Percentiles rank a stretch among this genome's conserved stretches.
Conservation (phyloP, 1,284 basidiomycete genomes). For the Moniliophthora roreri region DNA sequence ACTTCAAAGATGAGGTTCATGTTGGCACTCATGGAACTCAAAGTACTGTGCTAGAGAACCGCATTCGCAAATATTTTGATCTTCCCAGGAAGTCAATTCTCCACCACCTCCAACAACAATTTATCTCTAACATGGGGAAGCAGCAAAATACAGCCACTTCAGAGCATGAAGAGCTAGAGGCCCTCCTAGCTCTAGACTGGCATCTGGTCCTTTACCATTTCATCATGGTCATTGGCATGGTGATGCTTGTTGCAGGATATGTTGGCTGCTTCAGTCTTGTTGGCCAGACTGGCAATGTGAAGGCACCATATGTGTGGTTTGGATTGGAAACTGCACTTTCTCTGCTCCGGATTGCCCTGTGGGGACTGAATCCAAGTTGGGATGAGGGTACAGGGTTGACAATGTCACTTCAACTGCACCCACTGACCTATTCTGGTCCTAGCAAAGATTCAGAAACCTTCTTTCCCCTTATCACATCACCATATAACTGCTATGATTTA, state of each 20-base stretch:
- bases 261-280: constrained; percentile 9
- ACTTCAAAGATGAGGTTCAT: not conserved
- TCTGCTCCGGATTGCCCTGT: not conserved
- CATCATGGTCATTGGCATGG: not conserved
- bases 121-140: not conserved
- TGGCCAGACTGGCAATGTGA: not conserved
- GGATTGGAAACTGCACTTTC: not conserved
- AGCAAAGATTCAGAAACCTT: too few relatives aligned
- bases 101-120: not conserved
- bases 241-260: constrained; percentile 3
- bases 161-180: not conserved
- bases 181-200: not conserved
- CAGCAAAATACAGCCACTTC: too few relatives aligned
- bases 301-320: constrained; percentile 1
- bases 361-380: not conserved
- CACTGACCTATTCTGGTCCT: too few relatives aligned
- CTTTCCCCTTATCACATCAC: too few relatives aligned
- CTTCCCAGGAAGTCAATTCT: too few relatives aligned
- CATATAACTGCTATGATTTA: too few relatives aligned
- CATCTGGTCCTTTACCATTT: not conserved
- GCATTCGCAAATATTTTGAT: too few relatives aligned
- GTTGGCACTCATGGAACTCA: not conserved
- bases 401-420: too few relatives aligned
- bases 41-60: too few relatives aligned
- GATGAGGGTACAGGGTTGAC: too few relatives aligned